Evolutionary conservation across 2,329 filamentous ascomycete genomes (phyloP).

Genomic region (Ceratocystis cubensis): DNA sequence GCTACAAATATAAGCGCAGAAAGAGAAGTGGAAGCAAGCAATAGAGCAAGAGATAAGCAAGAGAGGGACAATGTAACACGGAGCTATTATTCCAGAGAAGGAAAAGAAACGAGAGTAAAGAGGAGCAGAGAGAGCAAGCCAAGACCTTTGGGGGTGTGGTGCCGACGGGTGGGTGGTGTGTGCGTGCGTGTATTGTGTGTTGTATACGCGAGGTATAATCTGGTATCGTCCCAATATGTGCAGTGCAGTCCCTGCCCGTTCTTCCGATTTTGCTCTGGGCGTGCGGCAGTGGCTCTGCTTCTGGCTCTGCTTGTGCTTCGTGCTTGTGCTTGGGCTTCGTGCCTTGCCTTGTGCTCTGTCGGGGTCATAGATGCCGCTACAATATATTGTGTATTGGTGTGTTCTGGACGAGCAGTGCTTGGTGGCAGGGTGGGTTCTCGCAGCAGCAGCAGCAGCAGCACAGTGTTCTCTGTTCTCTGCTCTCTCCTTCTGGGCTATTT

Average conservation of each 20-base stretch:
- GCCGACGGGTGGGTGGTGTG: neutral
- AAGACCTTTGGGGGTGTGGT: neutral
- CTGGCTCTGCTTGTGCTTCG: neutral
- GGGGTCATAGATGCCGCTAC: neutral
- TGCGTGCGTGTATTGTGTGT: neutral
- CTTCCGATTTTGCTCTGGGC: too few species aligned
- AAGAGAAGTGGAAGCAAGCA: neutral
- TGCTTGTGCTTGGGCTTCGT: neutral
- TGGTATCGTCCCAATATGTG: too few species aligned
- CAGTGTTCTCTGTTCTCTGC: too few species aligned
- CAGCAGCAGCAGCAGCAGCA: too few species aligned
- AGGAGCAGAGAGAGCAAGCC: neutral
- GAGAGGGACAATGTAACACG: neutral
- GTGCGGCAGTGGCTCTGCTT: too few species aligned
- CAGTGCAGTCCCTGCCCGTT: too few species aligned
- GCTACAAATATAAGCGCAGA: neutral
- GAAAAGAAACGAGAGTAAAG: constrained; percentile 8
- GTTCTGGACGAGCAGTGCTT: too few species aligned
- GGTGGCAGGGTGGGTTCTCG: too few species aligned
- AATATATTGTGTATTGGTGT: too few species aligned
- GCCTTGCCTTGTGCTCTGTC: neutral
- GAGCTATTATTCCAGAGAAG: neutral
- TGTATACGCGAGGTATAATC: neutral
- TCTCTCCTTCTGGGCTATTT: neutral
- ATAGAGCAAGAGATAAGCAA: neutral